These are phyloP conservation scores for Acanthamoeba sp. DNA, from an alignment of 208 protist species.

Conservation along the genomic window DNA sequence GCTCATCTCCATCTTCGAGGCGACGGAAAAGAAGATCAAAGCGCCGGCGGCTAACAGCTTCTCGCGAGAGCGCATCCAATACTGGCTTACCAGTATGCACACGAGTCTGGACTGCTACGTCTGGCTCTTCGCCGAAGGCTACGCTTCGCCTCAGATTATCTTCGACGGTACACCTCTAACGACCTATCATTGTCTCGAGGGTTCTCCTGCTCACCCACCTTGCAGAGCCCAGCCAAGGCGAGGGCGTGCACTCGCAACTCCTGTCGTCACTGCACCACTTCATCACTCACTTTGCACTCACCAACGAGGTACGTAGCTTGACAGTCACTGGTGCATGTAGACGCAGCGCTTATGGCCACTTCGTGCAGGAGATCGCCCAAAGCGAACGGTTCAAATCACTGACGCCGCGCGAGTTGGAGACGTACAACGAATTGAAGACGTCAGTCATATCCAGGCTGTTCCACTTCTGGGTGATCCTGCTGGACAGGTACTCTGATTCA, in stretches of 20 bases:
- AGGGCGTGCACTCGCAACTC: constrained; percentile 2
- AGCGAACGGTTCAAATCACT: constrained; percentile 73
- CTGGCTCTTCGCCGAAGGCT: constrained; percentile 82
- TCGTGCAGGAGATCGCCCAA: constrained; percentile 52
- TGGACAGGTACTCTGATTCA: constrained; percentile 79
- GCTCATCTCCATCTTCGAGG: constrained; percentile 73
- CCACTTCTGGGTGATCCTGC: constrained; percentile 78
- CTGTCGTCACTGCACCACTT: constrained; percentile 61
- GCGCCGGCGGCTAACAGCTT: constrained; percentile 36
- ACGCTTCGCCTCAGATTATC: constrained; percentile 76
- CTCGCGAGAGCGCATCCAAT: constrained; percentile 67
- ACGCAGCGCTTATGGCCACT: too few relatives aligned
- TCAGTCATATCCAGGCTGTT: constrained; percentile 78
- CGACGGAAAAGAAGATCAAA: background rate
- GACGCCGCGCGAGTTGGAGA: constrained; percentile 80
- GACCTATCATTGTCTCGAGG: background rate
- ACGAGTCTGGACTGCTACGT: constrained; percentile 77
- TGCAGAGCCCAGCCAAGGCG: background rate
- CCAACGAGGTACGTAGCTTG: background rate
- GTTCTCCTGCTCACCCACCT: background rate
- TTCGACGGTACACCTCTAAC: constrained; percentile 1
- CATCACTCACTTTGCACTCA: constrained; percentile 56
- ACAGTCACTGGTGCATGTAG: background rate
- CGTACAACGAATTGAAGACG: constrained; percentile 81
- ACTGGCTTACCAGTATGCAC: constrained; percentile 78